These are phyloP conservation scores for Myxozyma neglecta DNA, from an alignment of 805 yeast species.

Conservation along the genomic window DNA sequence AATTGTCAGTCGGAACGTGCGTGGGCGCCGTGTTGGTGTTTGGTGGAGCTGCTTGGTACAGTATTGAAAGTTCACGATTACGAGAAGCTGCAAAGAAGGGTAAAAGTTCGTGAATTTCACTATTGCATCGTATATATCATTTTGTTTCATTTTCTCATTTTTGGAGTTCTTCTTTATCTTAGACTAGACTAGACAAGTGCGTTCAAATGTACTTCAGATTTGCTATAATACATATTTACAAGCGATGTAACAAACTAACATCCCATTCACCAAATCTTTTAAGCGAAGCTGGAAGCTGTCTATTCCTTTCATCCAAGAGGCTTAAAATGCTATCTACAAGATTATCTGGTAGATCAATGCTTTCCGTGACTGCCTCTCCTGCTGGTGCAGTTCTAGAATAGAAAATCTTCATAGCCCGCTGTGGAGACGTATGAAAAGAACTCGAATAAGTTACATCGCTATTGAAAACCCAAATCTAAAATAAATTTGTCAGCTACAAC, in stretches of 20 bases:
- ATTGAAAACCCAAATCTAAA: slow-evolving; percentile 53
- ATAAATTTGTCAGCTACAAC: neutral
- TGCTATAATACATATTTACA: slow-evolving; percentile 8
- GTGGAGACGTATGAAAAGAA: slow-evolving; percentile 31
- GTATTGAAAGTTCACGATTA: slow-evolving; percentile 25
- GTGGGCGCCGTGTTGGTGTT: slow-evolving; percentile 57
- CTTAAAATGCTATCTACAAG: slow-evolving; percentile 40
- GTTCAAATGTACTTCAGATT: neutral
- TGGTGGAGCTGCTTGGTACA: slow-evolving; percentile 55
- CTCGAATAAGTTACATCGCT: slow-evolving; percentile 41
- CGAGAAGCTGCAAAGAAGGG: slow-evolving; percentile 16
- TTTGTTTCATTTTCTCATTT: neutral
- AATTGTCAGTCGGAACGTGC: slow-evolving; percentile 43
- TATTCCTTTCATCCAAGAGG: slow-evolving; percentile 39
- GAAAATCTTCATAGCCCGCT: slow-evolving; percentile 48
- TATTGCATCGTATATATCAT: neutral
- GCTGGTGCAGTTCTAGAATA: slow-evolving; percentile 38
- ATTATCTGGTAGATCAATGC: slow-evolving; percentile 39
- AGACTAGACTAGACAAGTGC: neutral
- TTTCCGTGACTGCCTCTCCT: slow-evolving; percentile 38
- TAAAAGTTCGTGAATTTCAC: slow-evolving; percentile 5
- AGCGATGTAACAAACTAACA: slow-evolving; percentile 35
- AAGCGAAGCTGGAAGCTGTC: slow-evolving; percentile 41
- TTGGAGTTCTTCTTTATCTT: neutral
- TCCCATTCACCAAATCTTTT: slow-evolving; percentile 37